A percentile compares a stretch with the other conserved stretches of the same genome.
These are phyloP conservation scores for Hortaea werneckii DNA, from an alignment of 2,329 filamentous ascomycete genomes.

Conservation along the genomic window DNA sequence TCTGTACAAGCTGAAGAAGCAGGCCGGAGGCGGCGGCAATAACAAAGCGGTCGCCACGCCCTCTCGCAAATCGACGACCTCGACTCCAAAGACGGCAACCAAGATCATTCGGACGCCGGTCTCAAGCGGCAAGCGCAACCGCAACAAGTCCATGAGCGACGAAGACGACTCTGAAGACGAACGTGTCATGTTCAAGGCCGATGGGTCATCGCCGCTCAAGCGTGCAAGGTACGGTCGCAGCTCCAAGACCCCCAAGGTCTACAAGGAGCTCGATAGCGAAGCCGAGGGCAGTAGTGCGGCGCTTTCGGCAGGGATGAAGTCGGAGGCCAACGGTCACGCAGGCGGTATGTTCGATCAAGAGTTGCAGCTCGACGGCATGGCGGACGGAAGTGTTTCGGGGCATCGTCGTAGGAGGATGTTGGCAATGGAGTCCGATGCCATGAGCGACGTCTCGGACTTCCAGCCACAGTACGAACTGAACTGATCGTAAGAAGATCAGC, in stretches of 20 bases:
- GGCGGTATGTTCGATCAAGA: background rate
- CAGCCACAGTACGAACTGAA: background rate
- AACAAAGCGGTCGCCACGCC: background rate
- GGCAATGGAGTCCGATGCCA: background rate
- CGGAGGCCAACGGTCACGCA: background rate
- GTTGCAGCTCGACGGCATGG: constrained; percentile 1
- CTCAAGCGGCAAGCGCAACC: constrained; percentile 4
- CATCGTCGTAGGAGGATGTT: background rate
- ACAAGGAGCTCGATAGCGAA: background rate
- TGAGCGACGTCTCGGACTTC: constrained; percentile 4
- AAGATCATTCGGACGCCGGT: background rate
- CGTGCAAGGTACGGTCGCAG: constrained; percentile 4
- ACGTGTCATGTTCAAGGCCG: background rate
- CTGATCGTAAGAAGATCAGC: background rate
- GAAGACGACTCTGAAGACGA: constrained; percentile 19
- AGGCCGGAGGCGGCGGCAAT: background rate
- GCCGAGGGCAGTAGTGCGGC: constrained; percentile 1
- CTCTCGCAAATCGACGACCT: background rate
- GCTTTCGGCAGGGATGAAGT: background rate
- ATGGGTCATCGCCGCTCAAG: background rate
- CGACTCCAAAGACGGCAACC: background rate
- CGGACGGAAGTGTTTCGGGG: constrained; percentile 1
- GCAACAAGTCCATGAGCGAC: constrained; percentile 10
- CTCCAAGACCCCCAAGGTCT: constrained; percentile 1
- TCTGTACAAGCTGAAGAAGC: background rate